Conservation (phyloP, 257 asterid species). For the Solanum dulcamara region DNA sequence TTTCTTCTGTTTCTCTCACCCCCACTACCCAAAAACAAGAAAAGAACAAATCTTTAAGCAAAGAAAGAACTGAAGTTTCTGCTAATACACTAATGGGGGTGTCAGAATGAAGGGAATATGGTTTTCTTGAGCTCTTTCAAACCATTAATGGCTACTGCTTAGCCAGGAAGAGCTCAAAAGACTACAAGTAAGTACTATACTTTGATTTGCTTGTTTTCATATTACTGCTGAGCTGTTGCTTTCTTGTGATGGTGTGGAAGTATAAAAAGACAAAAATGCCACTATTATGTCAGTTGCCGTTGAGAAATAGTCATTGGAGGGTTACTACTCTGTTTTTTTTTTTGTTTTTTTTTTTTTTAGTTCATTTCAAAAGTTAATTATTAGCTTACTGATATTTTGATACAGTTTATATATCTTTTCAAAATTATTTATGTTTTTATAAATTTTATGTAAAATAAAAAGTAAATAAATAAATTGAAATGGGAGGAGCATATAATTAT, state of each 20-base stretch:
- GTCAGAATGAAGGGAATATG: not conserved
- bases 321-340: not conserved
- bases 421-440: too few species aligned
- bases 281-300: constrained; percentile 28
- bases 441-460: not conserved
- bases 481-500: fast-evolving
- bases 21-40: not conserved
- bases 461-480: fast-evolving
- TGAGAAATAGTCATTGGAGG: constrained; percentile 13
- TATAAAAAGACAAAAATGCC: constrained; percentile 12
- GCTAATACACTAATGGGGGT: not conserved
- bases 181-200: not conserved
- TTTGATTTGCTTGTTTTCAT: not conserved
- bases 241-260: not conserved
- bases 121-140: not conserved
- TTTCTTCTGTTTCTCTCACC: not conserved
- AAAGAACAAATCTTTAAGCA: constrained; percentile 2
- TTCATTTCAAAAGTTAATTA: too few species aligned
- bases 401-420: too few species aligned
- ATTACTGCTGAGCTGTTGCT: constrained; percentile 30
- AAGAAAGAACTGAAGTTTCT: not conserved
- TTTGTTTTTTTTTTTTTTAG: too few species aligned
- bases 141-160: not conserved
- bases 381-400: too few species aligned
- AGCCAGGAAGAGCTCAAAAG: constrained; percentile 17